A percentile compares a stretch with the other conserved stretches of the same genome.
These are phyloP conservation scores for Vigna reflexopilosa DNA, from an alignment of 306 rosid species.

Conservation along the genomic window DNA sequence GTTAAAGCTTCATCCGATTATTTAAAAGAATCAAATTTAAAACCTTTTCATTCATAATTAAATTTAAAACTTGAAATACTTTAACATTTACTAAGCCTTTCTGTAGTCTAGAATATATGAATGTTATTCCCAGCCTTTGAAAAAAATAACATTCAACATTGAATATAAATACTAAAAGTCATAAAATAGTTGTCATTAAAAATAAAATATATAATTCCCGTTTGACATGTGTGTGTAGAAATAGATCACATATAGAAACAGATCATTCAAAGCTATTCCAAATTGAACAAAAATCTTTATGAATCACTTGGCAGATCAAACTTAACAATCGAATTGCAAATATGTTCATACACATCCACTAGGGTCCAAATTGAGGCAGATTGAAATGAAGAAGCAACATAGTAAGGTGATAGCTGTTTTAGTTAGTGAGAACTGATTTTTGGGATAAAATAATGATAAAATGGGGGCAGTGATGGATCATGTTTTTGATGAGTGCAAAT, in stretches of 20 bases:
- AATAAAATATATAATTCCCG: background rate
- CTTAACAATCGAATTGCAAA: background rate
- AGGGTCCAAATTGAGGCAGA: background rate
- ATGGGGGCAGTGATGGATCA: constrained; percentile 2
- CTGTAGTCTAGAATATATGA: too few relatives aligned
- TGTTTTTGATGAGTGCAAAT: background rate
- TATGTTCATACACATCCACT: constrained; percentile 8
- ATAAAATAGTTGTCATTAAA: background rate
- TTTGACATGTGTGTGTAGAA: background rate
- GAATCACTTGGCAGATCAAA: background rate
- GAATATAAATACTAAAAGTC: background rate
- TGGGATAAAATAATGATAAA: background rate
- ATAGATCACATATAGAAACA: too few relatives aligned
- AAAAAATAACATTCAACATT: too few relatives aligned
- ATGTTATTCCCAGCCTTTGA: too few relatives aligned
- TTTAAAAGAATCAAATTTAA: too few relatives aligned
- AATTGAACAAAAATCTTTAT: background rate
- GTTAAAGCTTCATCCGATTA: too few relatives aligned
- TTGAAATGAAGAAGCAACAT: background rate
- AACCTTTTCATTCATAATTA: too few relatives aligned
- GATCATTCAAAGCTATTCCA: background rate
- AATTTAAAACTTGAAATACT: too few relatives aligned
- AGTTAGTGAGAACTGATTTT: background rate
- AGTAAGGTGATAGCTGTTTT: background rate
- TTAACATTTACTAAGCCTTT: too few relatives aligned